phyloP scores from a whole-genome alignment of 2,329 filamentous ascomycete genomes.

The Coniochaeta sp. region DNA sequence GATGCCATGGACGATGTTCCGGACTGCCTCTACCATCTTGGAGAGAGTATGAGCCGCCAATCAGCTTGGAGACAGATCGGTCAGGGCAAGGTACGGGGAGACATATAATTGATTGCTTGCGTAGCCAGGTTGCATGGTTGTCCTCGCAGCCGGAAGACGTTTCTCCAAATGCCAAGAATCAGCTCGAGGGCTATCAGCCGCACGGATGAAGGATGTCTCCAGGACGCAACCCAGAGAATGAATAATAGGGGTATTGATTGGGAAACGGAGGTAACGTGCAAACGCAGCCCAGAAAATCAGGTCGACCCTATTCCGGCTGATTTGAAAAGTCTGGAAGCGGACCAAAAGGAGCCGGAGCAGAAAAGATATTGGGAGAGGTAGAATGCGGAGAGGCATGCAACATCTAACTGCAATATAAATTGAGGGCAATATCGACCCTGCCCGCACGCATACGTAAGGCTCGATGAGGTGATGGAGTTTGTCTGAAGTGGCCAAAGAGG shows the following conservation, averaged over 20 bases:
- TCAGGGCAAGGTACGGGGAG: not conserved
- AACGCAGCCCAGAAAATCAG: not conserved
- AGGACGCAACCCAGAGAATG: not conserved
- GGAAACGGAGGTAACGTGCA: not conserved
- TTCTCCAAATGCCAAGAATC: not conserved
- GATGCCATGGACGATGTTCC: not conserved
- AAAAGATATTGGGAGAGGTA: not conserved
- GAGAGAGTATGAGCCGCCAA: not conserved
- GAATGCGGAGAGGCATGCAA: not conserved
- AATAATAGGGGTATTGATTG: not conserved
- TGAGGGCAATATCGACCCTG: not conserved
- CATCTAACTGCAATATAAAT: not conserved
- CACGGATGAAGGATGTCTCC: not conserved
- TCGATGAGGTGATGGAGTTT: not conserved
- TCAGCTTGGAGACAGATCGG: not conserved
- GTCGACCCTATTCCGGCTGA: constrained; percentile 3
- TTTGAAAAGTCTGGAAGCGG: not conserved
- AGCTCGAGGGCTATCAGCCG: not conserved
- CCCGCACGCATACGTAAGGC: constrained; percentile 1
- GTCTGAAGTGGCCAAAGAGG: not conserved
- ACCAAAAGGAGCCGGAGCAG: not conserved
- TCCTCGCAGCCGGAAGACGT: not conserved
- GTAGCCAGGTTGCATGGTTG: not conserved
- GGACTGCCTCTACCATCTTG: not conserved
- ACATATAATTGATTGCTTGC: not conserved